Evolutionary conservation across 805 yeast genomes (phyloP), one percentile per base, ranked within the genome.

Genomic region (Cyberlindnera xylosilytica): DNA sequence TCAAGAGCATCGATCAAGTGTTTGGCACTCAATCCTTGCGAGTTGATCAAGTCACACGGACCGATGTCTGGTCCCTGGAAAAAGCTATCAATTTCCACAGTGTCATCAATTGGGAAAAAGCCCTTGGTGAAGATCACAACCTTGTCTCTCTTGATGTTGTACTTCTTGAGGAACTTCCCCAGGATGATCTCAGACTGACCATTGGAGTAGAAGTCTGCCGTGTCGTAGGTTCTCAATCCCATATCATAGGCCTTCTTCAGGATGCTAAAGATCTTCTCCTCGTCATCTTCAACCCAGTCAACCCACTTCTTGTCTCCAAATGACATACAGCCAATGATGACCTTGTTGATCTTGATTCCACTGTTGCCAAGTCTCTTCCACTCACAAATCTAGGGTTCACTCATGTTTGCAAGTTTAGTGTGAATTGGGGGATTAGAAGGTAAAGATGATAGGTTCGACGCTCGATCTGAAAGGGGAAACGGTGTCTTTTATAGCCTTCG

Each of bases 91-190:
- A 46, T 23, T 6, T 44, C 50, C 15, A 42, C 32, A n/a, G 45
- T 51, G 23, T 40, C 49, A 43, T 52, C 56, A 29, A 52, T 39
- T 13, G 56, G 49, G 32, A 26, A 34, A 34, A 35, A 52, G 7
- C 39, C 57, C 60, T 80, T 80, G 23, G 80, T 62, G 50, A 79
- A 44, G 43, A 79, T 78, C n/a, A 78, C 81, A 39, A 79, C 70
- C 34, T 68, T 69, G 33, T 75, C 77, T 49, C 85, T 66, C 6
- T 69, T 69, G 50, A 79, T 79, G 34, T 71, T 62, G 61, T 67
- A 78, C 42, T 67, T 64, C 49, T 69, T 67, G 45, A 79, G 52
- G 51, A 78, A 79, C 55, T 76, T 76, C n/a, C 81, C 78, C 12
- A 79, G 37, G 4, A 78, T 47, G 6, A 57, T 52, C 57, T 78